phyloP scores from a whole-genome alignment of 1,284 basidiomycete genomes.

The Schizophyllum commune region DNA sequence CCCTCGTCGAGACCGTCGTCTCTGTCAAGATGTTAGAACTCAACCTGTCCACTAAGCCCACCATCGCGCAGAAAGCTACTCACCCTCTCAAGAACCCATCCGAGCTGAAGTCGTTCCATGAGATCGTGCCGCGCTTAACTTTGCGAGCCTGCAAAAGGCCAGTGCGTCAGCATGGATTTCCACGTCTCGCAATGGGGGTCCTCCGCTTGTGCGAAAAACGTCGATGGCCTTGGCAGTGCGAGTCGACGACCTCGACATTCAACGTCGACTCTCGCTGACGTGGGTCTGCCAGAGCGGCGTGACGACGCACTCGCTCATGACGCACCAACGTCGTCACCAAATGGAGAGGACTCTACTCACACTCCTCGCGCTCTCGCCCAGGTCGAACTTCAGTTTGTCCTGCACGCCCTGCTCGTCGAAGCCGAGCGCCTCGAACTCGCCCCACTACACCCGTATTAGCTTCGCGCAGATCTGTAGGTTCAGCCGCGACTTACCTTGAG shows the following conservation, averaged over 20 bases:
- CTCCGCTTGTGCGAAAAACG: too few relatives aligned
- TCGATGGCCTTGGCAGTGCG: too few relatives aligned
- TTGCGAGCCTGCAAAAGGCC: slow-evolving; percentile 44
- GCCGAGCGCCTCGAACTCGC: slow-evolving; percentile 76
- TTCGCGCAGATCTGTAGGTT: background rate
- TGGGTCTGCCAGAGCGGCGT: too few relatives aligned
- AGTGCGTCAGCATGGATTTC: background rate
- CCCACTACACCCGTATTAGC: slow-evolving; percentile 50
- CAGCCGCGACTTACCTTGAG: slow-evolving; percentile 21
- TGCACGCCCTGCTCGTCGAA: slow-evolving; percentile 56
- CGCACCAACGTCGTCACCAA: too few relatives aligned
- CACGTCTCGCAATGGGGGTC: too few relatives aligned
- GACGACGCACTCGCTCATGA: too few relatives aligned
- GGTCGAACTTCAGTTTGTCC: slow-evolving; percentile 77
- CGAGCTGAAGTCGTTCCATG: slow-evolving; percentile 81
- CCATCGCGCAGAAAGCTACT: background rate
- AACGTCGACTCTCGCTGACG: too few relatives aligned
- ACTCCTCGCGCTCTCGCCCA: slow-evolving; percentile 76
- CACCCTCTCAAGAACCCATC: slow-evolving; percentile 63
- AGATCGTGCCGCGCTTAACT: slow-evolving; percentile 70
- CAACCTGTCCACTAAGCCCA: too few relatives aligned
- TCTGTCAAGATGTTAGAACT: background rate
- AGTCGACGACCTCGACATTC: too few relatives aligned
- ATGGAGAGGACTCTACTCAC: too few relatives aligned
- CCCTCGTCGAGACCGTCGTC: background rate